Conservation (phyloP, 352 stramenopile genomes). For the Globisporangium megalacanthum region DNA sequence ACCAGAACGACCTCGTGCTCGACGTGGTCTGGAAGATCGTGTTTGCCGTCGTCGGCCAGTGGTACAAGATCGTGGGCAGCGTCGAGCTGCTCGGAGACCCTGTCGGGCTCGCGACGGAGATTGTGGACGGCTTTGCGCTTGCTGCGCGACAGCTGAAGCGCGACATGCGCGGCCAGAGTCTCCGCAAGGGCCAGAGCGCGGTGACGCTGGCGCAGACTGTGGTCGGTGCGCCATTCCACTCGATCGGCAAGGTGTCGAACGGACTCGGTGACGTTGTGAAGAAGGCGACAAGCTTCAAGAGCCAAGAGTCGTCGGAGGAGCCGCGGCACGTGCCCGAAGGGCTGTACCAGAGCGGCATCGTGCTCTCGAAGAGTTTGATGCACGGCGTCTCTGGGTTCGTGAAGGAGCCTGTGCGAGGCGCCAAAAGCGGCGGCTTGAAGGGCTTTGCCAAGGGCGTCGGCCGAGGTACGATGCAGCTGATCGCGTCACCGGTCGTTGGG, state of each 20-base stretch:
- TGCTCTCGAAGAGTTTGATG: slow-evolving; percentile 74
- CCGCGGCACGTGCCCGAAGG: slow-evolving; percentile 75
- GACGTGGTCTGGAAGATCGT: slow-evolving; percentile 73
- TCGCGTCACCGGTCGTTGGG: slow-evolving; percentile 77
- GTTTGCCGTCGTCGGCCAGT: slow-evolving; percentile 68
- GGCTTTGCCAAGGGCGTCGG: slow-evolving; percentile 81
- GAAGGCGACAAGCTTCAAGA: slow-evolving; percentile 77
- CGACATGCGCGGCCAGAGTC: slow-evolving; percentile 69
- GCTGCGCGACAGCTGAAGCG: slow-evolving; percentile 77
- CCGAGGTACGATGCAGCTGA: slow-evolving; percentile 68
- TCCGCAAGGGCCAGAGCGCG: slow-evolving; percentile 76
- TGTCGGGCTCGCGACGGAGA: slow-evolving; percentile 77
- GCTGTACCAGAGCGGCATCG: slow-evolving; percentile 63
- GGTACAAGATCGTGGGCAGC: slow-evolving; percentile 88
- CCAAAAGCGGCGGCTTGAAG: slow-evolving; percentile 66
- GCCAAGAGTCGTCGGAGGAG: slow-evolving; percentile 61
- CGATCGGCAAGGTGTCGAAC: slow-evolving; percentile 82
- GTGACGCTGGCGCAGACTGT: slow-evolving; percentile 79
- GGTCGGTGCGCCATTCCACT: slow-evolving; percentile 63
- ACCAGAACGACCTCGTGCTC: slow-evolving; percentile 79
- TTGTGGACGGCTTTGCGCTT: slow-evolving; percentile 80
- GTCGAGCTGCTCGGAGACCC: slow-evolving; percentile 82
- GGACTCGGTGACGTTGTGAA: slow-evolving; percentile 82
- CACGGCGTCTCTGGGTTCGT: slow-evolving; percentile 76
- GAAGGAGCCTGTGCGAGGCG: slow-evolving; percentile 74